Conservation (phyloP, 129 eudicot genomes). For the Rutidosis leptorrhynchoides region DNA sequence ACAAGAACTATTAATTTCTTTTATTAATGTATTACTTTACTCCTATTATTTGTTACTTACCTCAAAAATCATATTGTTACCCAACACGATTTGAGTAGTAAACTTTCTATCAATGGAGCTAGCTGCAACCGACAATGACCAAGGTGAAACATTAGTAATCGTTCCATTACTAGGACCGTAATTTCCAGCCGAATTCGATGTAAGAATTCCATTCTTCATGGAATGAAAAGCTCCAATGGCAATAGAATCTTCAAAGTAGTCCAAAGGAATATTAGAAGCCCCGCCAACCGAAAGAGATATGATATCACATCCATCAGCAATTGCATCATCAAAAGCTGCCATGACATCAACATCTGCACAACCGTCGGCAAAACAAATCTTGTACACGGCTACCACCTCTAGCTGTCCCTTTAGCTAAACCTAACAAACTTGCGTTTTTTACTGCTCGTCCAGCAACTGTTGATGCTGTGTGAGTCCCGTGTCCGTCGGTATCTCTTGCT, state of each 20-base stretch:
- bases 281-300: conserved; percentile 64
- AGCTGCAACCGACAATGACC: conserved; percentile 56
- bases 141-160: conserved; percentile 41
- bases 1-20: too few species aligned
- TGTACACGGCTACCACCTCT: conserved; percentile 77
- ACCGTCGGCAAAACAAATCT: conserved; percentile 44
- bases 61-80: conserved; percentile 37
- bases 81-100: conserved; percentile 35
- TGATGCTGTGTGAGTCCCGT: conserved; percentile 81
- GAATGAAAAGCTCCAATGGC: conserved; percentile 87
- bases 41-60: conserved; percentile 13
- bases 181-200: conserved; percentile 69
- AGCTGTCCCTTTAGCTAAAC: conserved; percentile 57
- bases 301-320: conserved; percentile 71
- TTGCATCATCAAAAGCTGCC: conserved; percentile 68
- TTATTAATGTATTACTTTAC: too few species aligned
- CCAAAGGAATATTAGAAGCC: conserved; percentile 20
- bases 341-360: conserved; percentile 50
- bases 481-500: conserved; percentile 62
- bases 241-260: conserved; percentile 48
- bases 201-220: conserved; percentile 53
- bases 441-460: conserved; percentile 65
- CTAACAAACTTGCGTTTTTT: conserved; percentile 42
- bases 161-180: conserved; percentile 43
- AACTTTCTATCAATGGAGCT: conserved; percentile 49